Evolutionary conservation across 352 stramenopile species (phyloP).

Genomic region (Globisporangium cystogenes): DNA sequence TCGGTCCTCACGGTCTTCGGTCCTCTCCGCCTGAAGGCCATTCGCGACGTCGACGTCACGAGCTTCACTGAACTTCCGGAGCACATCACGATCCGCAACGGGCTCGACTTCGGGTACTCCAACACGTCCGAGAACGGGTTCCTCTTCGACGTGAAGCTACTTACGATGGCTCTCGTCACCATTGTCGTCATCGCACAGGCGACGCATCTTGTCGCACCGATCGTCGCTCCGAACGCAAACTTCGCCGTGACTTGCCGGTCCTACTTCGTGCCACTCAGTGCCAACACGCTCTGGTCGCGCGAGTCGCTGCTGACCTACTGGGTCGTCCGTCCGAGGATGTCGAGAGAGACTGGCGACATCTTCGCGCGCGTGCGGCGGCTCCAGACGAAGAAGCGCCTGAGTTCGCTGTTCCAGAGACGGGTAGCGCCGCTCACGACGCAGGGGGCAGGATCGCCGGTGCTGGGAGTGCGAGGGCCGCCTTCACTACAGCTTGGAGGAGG

Average conservation of each 20-base stretch:
- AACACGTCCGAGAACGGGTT: slow-evolving; percentile 7
- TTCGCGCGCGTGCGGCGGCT: too few relatives aligned
- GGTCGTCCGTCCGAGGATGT: not conserved
- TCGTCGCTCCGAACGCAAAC: not conserved
- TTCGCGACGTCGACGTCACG: slow-evolving; percentile 5
- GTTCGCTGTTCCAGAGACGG: not conserved
- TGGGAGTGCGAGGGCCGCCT: too few relatives aligned
- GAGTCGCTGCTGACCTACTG: slow-evolving; percentile 9
- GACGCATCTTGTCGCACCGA: not conserved
- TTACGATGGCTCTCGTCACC: not conserved
- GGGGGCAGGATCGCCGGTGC: not conserved
- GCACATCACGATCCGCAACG: not conserved
- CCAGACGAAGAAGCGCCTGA: not conserved
- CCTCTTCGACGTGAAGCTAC: slow-evolving; percentile 12
- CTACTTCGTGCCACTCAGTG: slow-evolving; percentile 18
- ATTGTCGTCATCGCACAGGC: not conserved
- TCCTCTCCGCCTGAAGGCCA: not conserved
- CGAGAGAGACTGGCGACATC: not conserved
- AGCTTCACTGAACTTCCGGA: slow-evolving; percentile 6
- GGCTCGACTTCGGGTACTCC: not conserved
- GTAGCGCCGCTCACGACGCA: not conserved
- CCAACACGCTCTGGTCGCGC: slow-evolving; percentile 17
- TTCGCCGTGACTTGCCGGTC: slow-evolving; percentile 8
- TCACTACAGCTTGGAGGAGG: too few relatives aligned
- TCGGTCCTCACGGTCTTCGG: slow-evolving; percentile 20